phyloP scores from a whole-genome alignment of 176 grass and related monocot species.

The Eragrostis curvula region DNA sequence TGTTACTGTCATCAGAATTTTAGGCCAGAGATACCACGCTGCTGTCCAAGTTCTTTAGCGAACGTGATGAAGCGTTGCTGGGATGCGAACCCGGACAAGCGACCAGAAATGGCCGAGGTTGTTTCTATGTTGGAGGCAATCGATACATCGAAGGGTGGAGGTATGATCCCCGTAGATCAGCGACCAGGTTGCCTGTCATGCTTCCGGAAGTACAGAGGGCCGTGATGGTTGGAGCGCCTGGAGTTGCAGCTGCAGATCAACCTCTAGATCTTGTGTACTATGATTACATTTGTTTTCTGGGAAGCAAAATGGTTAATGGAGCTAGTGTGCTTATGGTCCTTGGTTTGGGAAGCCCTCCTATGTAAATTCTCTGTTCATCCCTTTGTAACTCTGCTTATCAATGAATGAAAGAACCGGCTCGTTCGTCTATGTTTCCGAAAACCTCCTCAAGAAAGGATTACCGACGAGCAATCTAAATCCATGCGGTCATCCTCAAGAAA shows the following conservation, averaged over 20 bases:
- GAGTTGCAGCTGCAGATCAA: slow-evolving; percentile 25
- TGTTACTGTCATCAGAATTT: slow-evolving; percentile 54
- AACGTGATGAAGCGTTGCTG: slow-evolving; percentile 94
- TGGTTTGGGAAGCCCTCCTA: slow-evolving; percentile 14
- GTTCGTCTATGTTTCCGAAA: background rate
- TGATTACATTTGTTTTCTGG: slow-evolving; percentile 38
- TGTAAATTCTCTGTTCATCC: slow-evolving; percentile 48
- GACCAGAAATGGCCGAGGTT: slow-evolving; percentile 85
- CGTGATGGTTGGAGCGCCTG: slow-evolving; percentile 31
- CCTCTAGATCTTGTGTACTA: slow-evolving; percentile 14
- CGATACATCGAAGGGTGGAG: slow-evolving; percentile 89
- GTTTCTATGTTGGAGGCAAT: slow-evolving; percentile 87
- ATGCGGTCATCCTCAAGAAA: too few species aligned
- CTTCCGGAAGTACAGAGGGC: slow-evolving; percentile 66
- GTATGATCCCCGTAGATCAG: slow-evolving; percentile 86
- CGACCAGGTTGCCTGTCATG: slow-evolving; percentile 71
- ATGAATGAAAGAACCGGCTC: slow-evolving; percentile 35
- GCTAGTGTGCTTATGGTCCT: slow-evolving; percentile 28
- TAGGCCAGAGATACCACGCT: slow-evolving; percentile 94
- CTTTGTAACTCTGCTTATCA: slow-evolving; percentile 29
- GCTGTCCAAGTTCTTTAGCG: slow-evolving; percentile 80
- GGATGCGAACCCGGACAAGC: slow-evolving; percentile 85
- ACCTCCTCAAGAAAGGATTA: background rate
- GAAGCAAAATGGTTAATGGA: slow-evolving; percentile 48
- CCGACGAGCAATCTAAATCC: background rate